Base-by-base conservation (phyloP, 1,284 basidiomycete species). In the Leccinum fallax region DNA sequence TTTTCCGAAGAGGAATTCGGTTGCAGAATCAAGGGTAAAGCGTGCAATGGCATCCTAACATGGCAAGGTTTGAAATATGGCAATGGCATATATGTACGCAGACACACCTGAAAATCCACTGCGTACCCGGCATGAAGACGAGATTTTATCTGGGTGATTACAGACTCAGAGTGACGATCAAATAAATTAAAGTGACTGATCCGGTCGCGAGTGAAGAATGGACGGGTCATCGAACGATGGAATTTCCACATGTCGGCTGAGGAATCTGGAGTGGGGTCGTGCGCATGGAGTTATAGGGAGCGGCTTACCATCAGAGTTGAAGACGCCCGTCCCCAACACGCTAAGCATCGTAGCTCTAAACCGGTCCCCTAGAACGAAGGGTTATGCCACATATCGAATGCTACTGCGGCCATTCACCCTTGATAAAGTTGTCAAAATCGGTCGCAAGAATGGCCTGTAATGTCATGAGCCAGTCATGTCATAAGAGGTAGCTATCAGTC, bases 1-100 rank as follows among this genome's bases (percentile, higher is more conserved):
- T 59, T 74, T 67, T 13, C 80, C 80, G 60, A 86, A 85, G 34
- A 86, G 78, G 69, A 85, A 85, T 63, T 84, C 81, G 1, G 81
- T 80, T 8, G 83, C 83, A 4, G 81, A 79, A 68, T 86, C 84
- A 30, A 86, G 78, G 0, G 84, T 84, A 68, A 86, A 85, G 6
- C 83, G 79, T 5, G 77, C 77, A 67, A 82, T 65, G n/a, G 69
- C 58, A 59, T 76, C 76, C 71, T 75, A 34, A 7, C 5, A 43
- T n/a, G 16, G 5, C 38, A 3, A 19, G 46, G 8, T 16, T 53
- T 24, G 24, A 24, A 24, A 24, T 4, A 16, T n/a, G 21, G 5
- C 5, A 30, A 40, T 7, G 13, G 28, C 15, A 34, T 5, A 30
- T 19, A 26, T 2, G 15, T 2, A 30, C 4, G 16, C 26, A 8